Evolutionary conservation across 2,329 filamentous ascomycete genomes (phyloP), one percentile per base, ranked within the genome.

Genomic region (Fusarium lyarnte): DNA sequence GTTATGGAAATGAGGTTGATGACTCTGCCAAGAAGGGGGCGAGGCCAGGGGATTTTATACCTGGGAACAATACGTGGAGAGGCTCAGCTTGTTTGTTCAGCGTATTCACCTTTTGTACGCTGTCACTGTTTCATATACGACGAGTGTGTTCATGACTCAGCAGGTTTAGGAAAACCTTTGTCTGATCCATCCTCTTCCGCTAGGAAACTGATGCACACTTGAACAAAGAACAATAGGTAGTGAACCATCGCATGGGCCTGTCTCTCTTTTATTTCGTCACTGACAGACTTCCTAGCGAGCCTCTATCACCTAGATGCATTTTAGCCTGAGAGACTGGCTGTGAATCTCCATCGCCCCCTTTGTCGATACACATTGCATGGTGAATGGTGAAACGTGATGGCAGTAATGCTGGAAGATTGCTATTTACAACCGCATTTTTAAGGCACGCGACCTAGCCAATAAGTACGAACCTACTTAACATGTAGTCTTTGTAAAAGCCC

Each of bases 391-490:
- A 51, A 35, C 6, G 12, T 5, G 29, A 23, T 10, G 29, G 3
- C 6, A 19, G 8, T 11, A 9, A 51, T 16, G 31, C 17, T 23
- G 17, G n/a, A 25, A 35, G n/a, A 33, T 14, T 33, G 4, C 2
- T 11, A 6, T 19, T 23, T 19, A 8, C 11, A 19, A 2, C 19
- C 0, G 1, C 16, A 10, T 19, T 16, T 21, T 19, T 14, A 4
- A 54, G 8, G 19, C 16, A 23, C 16, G 12, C 21, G 6, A 31
- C 16, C 8, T 8, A 10, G 4, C 14, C 8, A 27, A 23, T 14
- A 54, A 25, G 5, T 42, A 16, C 27, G 1, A 12, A 31, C 31
- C 14, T 1, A 1, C 3, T 19, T 7, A 10, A 41, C 8, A n/a
- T 4, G 8, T 16, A 27, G 19, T 13, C 23, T 17, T 21, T 45